phyloP scores from a whole-genome alignment of 768 basidiomycete species.

The Scleroderma bovista region DNA sequence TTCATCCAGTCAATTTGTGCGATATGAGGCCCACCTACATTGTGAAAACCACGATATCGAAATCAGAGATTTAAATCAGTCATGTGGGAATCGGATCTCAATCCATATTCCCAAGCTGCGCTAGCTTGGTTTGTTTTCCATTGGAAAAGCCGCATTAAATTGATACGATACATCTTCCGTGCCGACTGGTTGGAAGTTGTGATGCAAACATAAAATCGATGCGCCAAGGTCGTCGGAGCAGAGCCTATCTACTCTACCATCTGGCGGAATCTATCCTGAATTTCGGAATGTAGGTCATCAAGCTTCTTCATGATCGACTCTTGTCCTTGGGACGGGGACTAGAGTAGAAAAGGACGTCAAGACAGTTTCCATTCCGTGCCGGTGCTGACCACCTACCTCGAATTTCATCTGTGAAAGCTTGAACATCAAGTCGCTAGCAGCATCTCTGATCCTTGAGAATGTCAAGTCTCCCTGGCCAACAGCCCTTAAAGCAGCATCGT shows the following conservation, averaged over 20 bases:
- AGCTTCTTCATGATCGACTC: conserved; percentile 78
- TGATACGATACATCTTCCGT: conserved; percentile 15
- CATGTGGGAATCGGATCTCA: too few species aligned
- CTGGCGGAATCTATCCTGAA: conserved; percentile 89
- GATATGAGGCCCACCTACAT: too few species aligned
- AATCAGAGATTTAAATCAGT: too few species aligned
- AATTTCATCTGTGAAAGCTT: conserved; percentile 99
- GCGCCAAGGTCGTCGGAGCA: neutral
- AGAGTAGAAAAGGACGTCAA: conserved; percentile 12
- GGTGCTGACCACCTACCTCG: conserved; percentile 52
- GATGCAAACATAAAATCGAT: neutral
- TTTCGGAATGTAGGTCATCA: conserved; percentile 77
- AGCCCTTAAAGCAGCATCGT: conserved; percentile 83
- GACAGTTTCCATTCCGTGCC: neutral
- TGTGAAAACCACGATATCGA: too few species aligned
- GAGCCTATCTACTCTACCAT: conserved; percentile 56
- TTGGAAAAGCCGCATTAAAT: conserved; percentile 15
- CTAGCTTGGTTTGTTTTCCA: too few species aligned
- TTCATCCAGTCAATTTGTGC: too few species aligned
- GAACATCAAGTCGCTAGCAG: conserved; percentile 84
- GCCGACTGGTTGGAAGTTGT: neutral
- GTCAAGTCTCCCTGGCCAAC: conserved; percentile 80
- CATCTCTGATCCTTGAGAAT: conserved; percentile 83
- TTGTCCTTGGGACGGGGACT: conserved; percentile 91
- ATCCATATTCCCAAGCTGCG: neutral